Base-by-base conservation (phyloP, 2,329 filamentous ascomycete species). In the Clonostachys byssicola region DNA sequence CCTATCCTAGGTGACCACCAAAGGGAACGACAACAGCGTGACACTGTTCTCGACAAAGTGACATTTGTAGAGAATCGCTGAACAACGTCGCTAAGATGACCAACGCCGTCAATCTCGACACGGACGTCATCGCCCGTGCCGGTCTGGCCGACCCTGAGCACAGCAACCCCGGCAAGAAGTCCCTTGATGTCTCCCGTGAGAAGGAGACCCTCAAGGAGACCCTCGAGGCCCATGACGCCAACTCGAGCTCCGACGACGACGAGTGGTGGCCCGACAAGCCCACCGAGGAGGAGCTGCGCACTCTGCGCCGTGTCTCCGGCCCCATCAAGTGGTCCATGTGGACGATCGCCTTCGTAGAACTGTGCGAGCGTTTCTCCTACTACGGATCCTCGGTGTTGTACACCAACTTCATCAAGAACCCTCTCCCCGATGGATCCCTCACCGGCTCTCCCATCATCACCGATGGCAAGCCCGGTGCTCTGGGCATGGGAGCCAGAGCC, bases 341-440 rank as follows among this genome's bases (percentile, higher is more conserved):
- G 67, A 83, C 81, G 23, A 80, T 91, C 49, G 85, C 84, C 43
- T 82, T 89, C 51, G 80, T 87, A 49, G 87, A 91, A 66, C 70
- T 89, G 48, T 88, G 83, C 68, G 87, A 91, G 68, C 83, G 86
- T 43, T 89, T 88, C 67, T 86, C 83, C 13, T 91, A 89, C 77
- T 89, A 90, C 59, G 87, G 86, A 47, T 84, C 83, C 5, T 77
- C 80, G 40, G 75, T 84, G 34, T 72, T 88, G 33, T 88, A 85
- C 78, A 81, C 80, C 60, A 85, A 85, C 65, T 86, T 81, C 57
- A 76, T 85, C 56, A 77, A 80, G 54, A 71, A 76, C 45, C 67
- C 71, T 34, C 65, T 85, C 30, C 81, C 82, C 2, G 45, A 51
- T 0, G 74, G 73, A 14, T 83, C 79, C 6, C 72, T 56, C 18